Evolutionary conservation across 2,329 filamentous ascomycete genomes (phyloP).

Genomic region (Sodiomyces alkalinus): DNA sequence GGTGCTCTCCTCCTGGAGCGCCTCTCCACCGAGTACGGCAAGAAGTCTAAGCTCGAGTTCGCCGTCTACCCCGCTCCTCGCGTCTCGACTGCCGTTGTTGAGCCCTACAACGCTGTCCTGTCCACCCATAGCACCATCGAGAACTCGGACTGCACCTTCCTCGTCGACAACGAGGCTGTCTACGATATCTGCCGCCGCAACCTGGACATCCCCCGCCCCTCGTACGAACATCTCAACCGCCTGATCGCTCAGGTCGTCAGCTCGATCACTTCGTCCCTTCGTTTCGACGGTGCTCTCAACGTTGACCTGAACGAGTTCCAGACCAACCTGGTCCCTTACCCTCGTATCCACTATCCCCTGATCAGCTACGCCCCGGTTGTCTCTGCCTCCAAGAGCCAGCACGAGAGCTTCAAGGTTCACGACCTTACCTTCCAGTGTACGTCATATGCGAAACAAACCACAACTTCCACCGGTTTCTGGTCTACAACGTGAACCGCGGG

Average conservation of each 20-base stretch:
- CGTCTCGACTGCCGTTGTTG: slow-evolving; percentile 55
- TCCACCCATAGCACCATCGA: slow-evolving; percentile 63
- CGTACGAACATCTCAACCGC: slow-evolving; percentile 58
- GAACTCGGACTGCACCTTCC: slow-evolving; percentile 67
- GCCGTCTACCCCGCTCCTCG: slow-evolving; percentile 57
- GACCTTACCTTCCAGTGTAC: slow-evolving; percentile 63
- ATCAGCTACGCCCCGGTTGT: slow-evolving; percentile 61
- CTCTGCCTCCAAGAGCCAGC: slow-evolving; percentile 59
- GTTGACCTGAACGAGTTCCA: slow-evolving; percentile 67
- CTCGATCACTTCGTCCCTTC: slow-evolving; percentile 58
- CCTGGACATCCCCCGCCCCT: slow-evolving; percentile 52
- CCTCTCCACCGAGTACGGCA: slow-evolving; percentile 58
- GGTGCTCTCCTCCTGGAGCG: slow-evolving; percentile 58
- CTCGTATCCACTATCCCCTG: slow-evolving; percentile 59
- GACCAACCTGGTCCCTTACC: slow-evolving; percentile 61
- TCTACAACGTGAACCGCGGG: neutral
- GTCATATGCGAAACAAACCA: slow-evolving; percentile 13
- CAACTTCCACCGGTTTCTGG: neutral
- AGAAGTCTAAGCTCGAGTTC: slow-evolving; percentile 67
- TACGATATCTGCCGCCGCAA: slow-evolving; percentile 63
- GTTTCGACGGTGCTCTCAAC: slow-evolving; percentile 58
- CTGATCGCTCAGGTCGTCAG: slow-evolving; percentile 61
- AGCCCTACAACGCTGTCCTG: slow-evolving; percentile 61
- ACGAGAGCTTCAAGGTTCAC: slow-evolving; percentile 77
- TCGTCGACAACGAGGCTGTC: slow-evolving; percentile 61